Evolutionary conservation across 805 yeast species (phyloP).

Genomic region (Ogataea methanolica): DNA sequence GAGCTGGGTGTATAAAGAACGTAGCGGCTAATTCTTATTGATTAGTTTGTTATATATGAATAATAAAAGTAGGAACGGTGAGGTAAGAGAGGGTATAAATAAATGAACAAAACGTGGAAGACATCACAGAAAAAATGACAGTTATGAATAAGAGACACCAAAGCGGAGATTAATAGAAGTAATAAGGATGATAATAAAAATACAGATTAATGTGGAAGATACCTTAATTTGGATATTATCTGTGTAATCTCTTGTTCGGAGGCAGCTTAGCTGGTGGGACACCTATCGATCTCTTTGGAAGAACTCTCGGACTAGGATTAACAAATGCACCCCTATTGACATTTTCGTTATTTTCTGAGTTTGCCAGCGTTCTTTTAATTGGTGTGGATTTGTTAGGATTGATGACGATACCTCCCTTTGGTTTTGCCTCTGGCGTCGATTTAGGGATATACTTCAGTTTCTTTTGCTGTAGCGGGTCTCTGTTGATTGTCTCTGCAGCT

Average conservation of each 20-base stretch:
- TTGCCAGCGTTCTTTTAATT: constrained; percentile 37
- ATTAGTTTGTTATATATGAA: too few species aligned
- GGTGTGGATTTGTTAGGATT: constrained; percentile 70
- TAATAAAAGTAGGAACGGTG: too few species aligned
- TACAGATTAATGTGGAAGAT: too few species aligned
- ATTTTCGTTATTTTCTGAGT: constrained; percentile 8
- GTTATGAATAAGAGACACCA: too few species aligned
- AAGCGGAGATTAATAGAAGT: too few species aligned
- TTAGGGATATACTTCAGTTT: constrained; percentile 50
- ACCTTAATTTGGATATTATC: neutral
- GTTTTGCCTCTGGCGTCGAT: constrained; percentile 51
- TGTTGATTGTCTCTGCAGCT: constrained; percentile 53
- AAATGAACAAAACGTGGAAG: too few species aligned
- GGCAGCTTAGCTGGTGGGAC: constrained; percentile 16
- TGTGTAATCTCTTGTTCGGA: constrained; percentile 21
- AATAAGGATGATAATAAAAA: too few species aligned
- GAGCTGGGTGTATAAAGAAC: too few species aligned
- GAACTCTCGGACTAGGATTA: constrained; percentile 7
- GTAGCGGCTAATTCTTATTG: too few species aligned
- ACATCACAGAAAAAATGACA: too few species aligned
- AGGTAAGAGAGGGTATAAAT: too few species aligned
- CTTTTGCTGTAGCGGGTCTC: constrained; percentile 34
- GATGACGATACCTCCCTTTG: constrained; percentile 43
- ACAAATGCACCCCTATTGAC: neutral
- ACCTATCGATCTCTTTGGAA: constrained; percentile 21